Percentiles rank a stretch among this genome's conserved stretches.
Evolutionary conservation across 2,329 filamentous ascomycete species (phyloP).

Genomic region (Verticillium klebahnii): DNA sequence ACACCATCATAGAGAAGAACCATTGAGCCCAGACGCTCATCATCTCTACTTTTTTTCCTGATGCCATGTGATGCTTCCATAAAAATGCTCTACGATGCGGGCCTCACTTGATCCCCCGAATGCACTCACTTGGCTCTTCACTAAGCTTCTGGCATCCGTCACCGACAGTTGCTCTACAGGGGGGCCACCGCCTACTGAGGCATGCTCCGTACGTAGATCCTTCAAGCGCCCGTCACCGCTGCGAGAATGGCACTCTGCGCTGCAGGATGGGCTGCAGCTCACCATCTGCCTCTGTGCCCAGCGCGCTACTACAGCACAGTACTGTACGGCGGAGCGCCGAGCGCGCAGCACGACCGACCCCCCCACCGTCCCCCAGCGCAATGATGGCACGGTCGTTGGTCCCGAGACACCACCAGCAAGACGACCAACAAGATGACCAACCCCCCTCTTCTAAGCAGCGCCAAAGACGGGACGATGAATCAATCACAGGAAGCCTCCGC

Average conservation of each 20-base stretch:
- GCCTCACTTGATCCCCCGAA: too few species aligned
- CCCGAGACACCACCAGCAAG: background rate
- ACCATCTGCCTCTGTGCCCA: background rate
- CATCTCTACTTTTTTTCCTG: background rate
- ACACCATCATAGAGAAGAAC: background rate
- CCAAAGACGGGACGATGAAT: background rate
- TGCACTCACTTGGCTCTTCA: too few species aligned
- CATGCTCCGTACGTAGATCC: background rate
- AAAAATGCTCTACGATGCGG: too few species aligned
- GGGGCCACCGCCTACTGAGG: background rate
- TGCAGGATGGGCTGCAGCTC: background rate
- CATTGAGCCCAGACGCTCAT: background rate
- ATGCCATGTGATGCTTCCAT: too few species aligned
- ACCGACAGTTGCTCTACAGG: background rate
- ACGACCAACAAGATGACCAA: background rate
- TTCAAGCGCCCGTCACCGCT: background rate
- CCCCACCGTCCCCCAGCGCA: background rate
- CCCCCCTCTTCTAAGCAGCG: background rate
- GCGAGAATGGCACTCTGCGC: background rate
- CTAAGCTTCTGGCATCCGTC: background rate
- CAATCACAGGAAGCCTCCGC: background rate
- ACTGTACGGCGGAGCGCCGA: background rate
- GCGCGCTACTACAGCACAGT: background rate
- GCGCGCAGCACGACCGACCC: too few species aligned
- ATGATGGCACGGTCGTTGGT: background rate